Evolutionary conservation across 75 land plant species (phyloP).

Genomic region (Isoetes taiwanensis): DNA sequence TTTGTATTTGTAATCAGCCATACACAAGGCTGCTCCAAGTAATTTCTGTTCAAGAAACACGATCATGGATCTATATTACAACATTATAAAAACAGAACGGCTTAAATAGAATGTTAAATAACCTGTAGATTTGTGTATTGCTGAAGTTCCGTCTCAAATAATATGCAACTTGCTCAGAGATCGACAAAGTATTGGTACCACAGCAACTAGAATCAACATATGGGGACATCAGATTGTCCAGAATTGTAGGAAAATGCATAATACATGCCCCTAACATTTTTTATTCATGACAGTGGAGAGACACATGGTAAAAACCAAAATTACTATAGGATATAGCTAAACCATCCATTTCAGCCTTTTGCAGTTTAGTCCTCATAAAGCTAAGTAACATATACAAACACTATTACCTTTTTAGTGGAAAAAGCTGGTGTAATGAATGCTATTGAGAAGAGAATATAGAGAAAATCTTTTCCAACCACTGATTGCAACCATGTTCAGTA

Average conservation of each 20-base stretch:
- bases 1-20: conserved; percentile 64
- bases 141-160: conserved; percentile 66
- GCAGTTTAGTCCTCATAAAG: no score
- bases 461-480: conserved; percentile 62
- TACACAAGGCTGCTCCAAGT: conserved; percentile 57
- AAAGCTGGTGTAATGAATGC: conserved; percentile 48
- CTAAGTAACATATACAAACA: no score
- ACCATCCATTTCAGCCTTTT: no score
- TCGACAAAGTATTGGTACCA: conserved; percentile 64
- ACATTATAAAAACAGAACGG: neutral
- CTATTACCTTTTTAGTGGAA: no score
- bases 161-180: conserved; percentile 62
- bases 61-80: neutral
- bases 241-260: neutral
- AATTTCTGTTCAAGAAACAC: conserved; percentile 35
- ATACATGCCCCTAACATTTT: no score
- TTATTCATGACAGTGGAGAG: no score
- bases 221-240: neutral
- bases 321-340: no score
- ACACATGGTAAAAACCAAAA: no score
- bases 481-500: conserved; percentile 78
- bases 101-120: neutral
- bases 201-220: conserved; percentile 39
- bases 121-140: conserved; percentile 68
- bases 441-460: conserved; percentile 56